Base-by-base conservation (phyloP, 2,329 filamentous ascomycete genomes). In the Orbilia oligospora region DNA sequence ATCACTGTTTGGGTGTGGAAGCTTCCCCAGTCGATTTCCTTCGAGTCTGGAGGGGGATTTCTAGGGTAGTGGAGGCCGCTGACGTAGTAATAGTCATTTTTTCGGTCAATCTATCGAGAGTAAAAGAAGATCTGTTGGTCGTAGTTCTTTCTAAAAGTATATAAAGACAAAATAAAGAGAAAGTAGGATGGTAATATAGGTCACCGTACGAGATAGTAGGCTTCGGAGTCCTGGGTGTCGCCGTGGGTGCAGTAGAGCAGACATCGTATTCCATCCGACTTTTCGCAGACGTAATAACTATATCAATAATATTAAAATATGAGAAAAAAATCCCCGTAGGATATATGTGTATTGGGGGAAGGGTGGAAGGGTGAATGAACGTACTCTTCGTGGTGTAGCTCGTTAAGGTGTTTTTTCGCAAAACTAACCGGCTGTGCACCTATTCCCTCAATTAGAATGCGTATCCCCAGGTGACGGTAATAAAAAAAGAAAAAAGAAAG, bases 251-350 rank as follows among this genome's bases (percentile, higher is more conserved):
- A 90, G 87, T 97, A 98, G 80, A 99, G 89, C n/a, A 99, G 89
- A 84, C 97, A 97, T 80, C 96, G 91, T 80, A 98, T 93, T 69
- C 96, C 96, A 83, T 99, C 96, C 0, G 95, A 97, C 86, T 99
- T 99, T 85, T 99, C 96, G 87, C 95, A 97, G 80, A 99, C 92
- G 84, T 94, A 99, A 86, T 98, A 99, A 85, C 90, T 92, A 56
- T 2, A 63, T 12, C 53, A 18, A n/a, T 18, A 18, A 12, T 55
- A 6, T 58, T 24, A 65, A 20, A 24, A 41, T 8, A 8, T n/a
- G n/a, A n/a, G n/a, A n/a, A n/a, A n/a, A n/a, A n/a, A n/a, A n/a
- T n/a, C n/a, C n/a, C n/a, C n/a, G n/a, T n/a, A n/a, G n/a, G n/a
- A n/a, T n/a, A n/a, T n/a, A n/a, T n/a, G n/a, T n/a, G n/a, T n/a